phyloP scores from a whole-genome alignment of 2,329 filamentous ascomycete genomes.

The Colletotrichum magnum region DNA sequence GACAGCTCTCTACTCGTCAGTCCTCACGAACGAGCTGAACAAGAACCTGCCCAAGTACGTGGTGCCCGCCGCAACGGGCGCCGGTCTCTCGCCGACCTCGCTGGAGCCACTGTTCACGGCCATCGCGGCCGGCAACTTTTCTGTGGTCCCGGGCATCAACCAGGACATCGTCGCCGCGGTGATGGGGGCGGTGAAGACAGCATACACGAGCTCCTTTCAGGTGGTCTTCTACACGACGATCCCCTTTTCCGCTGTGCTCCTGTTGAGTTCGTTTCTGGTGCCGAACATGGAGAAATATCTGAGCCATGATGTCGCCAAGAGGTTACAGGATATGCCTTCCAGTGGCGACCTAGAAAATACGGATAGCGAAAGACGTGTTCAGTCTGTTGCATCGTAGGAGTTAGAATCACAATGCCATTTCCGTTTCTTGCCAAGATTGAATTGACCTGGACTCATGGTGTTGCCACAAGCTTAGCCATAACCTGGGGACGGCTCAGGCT shows the following conservation, averaged over 20 bases:
- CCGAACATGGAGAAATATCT: constrained; percentile 60
- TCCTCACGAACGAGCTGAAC: constrained; percentile 53
- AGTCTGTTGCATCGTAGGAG: neutral
- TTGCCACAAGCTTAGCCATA: too few species aligned
- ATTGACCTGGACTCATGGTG: too few species aligned
- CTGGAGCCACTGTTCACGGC: constrained; percentile 51
- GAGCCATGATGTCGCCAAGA: constrained; percentile 59
- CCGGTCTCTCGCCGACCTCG: constrained; percentile 53
- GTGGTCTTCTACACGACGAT: constrained; percentile 59
- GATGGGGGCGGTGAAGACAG: constrained; percentile 51
- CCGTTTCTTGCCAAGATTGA: too few species aligned
- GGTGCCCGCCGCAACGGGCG: constrained; percentile 49
- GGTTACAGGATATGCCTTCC: constrained; percentile 50
- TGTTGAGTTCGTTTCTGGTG: constrained; percentile 54
- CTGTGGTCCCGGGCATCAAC: constrained; percentile 52
- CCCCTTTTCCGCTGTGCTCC: constrained; percentile 56
- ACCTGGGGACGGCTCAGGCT: neutral
- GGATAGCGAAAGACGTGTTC: neutral
- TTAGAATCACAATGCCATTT: too few species aligned
- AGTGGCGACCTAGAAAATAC: neutral
- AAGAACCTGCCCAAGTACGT: constrained; percentile 53
- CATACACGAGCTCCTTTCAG: constrained; percentile 60
- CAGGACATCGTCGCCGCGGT: constrained; percentile 51
- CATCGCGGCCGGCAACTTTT: constrained; percentile 50
- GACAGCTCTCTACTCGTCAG: constrained; percentile 53